These are phyloP conservation scores for Alternaria brassicicola DNA, from an alignment of 2,329 filamentous ascomycete species.

Conservation along the genomic window DNA sequence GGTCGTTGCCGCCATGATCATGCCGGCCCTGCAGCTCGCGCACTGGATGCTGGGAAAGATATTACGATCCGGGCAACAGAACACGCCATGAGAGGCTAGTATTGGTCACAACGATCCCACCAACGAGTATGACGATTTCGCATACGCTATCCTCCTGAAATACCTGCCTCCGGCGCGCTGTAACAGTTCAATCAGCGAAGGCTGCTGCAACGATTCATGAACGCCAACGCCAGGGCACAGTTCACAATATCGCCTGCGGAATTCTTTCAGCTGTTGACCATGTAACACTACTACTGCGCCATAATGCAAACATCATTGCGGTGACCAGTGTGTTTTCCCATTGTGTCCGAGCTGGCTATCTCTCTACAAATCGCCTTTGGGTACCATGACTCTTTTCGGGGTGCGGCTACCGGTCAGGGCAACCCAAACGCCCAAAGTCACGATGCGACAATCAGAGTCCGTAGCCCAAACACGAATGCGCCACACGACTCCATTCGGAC, in stretches of 20 bases:
- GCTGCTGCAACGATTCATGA: neutral
- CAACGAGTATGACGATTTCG: neutral
- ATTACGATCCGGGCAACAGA: conserved; percentile 26
- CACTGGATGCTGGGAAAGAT: conserved; percentile 45
- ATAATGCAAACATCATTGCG: neutral
- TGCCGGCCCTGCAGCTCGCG: conserved; percentile 40
- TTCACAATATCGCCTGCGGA: neutral
- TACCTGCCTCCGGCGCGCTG: neutral
- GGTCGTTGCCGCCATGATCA: conserved; percentile 38
- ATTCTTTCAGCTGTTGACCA: neutral
- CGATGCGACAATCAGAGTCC: neutral
- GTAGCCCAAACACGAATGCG: neutral
- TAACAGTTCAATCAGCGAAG: neutral
- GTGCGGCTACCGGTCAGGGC: neutral
- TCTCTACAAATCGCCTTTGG: neutral
- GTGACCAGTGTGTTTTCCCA: neutral
- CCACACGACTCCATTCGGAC: neutral
- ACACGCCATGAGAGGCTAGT: neutral
- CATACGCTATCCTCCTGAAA: neutral
- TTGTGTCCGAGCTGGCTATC: neutral
- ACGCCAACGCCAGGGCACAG: neutral
- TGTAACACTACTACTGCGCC: neutral
- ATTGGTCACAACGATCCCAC: neutral
- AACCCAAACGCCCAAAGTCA: neutral
- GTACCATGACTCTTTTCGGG: neutral